phyloP scores from a whole-genome alignment of 495 filamentous ascomycete species.

The Penicillium dipodomyicola region DNA sequence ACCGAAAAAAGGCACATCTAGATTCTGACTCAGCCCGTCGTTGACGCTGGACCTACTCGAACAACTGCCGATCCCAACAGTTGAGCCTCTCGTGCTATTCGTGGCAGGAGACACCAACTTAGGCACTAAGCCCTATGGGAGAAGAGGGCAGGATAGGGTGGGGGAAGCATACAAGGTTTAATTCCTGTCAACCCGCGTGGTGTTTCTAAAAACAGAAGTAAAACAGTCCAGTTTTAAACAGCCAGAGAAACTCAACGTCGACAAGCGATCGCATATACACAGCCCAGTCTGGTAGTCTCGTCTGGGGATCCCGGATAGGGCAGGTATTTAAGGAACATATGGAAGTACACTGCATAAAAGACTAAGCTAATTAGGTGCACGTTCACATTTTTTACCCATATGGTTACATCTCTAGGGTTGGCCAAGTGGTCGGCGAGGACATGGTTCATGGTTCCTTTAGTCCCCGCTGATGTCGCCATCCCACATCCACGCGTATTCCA shows the following conservation, averaged over 20 bases:
- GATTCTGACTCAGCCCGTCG: not conserved
- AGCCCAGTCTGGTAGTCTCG: slow-evolving; percentile 1
- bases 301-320: not conserved
- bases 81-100: slow-evolving; percentile 4
- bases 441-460: slow-evolving; percentile 9
- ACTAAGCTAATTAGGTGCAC: not conserved
- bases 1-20: not conserved
- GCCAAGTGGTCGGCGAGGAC: slow-evolving; percentile 5
- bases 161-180: not conserved
- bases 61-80: slow-evolving; percentile 1
- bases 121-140: slow-evolving; percentile 9
- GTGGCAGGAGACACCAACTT: not conserved
- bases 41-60: not conserved
- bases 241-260: not conserved
- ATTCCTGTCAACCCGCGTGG: slow-evolving; percentile 14
- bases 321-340: not conserved
- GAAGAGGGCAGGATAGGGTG: not conserved
- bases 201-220: slow-evolving; percentile 17
- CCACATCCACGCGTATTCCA: not conserved
- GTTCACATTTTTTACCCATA: not conserved
- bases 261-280: not conserved
- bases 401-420: not conserved
- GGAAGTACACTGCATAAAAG: not conserved
- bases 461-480: slow-evolving; percentile 4
- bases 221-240: slow-evolving; percentile 11